These are phyloP conservation scores for Hypoxylon sp. DNA, from an alignment of 2,329 filamentous ascomycete species.

Conservation along the genomic window DNA sequence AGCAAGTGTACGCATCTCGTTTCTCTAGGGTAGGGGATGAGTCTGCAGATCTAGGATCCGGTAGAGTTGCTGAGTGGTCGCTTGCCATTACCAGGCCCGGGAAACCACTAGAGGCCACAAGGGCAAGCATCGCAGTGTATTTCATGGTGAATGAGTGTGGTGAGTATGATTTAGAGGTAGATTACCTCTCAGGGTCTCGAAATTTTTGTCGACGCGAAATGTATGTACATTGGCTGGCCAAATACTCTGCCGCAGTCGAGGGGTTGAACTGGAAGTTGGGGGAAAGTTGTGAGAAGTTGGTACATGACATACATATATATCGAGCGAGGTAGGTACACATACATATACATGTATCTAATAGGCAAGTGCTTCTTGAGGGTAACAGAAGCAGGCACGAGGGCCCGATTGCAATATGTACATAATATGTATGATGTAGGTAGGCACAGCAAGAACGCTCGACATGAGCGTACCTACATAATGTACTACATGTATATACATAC, in stretches of 20 bases:
- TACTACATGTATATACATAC: too few species aligned
- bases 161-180: background rate
- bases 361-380: background rate
- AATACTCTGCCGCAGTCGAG: background rate
- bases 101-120: slow-evolving; percentile 24
- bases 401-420: too few species aligned
- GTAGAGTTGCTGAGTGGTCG: background rate
- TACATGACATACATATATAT: background rate
- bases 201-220: background rate
- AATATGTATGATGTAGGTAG: too few species aligned
- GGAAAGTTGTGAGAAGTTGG: background rate
- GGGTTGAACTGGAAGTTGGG: background rate
- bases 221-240: background rate
- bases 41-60: background rate
- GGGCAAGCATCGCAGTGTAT: slow-evolving; percentile 12
- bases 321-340: background rate
- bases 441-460: slow-evolving; percentile 14
- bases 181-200: background rate
- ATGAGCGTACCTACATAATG: background rate
- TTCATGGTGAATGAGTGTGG: slow-evolving; percentile 30
- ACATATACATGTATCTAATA: background rate
- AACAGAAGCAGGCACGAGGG: background rate
- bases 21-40: slow-evolving; percentile 41
- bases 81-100: slow-evolving; percentile 13
- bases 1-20: slow-evolving; percentile 52